Percentiles rank a stretch among this genome's conserved stretches.
phyloP scores from a whole-genome alignment of 768 basidiomycete species.

The Rhizopogon vulgaris region DNA sequence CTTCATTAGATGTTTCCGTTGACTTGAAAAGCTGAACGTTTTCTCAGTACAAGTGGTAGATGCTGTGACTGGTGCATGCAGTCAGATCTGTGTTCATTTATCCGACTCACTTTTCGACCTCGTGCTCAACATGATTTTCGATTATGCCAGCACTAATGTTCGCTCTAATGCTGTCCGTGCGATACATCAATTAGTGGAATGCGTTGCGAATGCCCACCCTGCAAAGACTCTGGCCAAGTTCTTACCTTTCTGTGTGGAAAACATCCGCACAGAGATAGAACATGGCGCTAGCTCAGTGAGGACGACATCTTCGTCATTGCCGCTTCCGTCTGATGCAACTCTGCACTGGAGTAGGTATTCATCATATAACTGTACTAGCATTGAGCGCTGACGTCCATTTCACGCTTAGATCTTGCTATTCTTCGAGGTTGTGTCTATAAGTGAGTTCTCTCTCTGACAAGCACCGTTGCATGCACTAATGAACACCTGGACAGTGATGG shows the following conservation, averaged over 20 bases:
- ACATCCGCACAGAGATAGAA: conserved; percentile 73
- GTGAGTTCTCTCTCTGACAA: conserved; percentile 32
- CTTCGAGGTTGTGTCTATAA: conserved; percentile 76
- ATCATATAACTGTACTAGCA: background rate
- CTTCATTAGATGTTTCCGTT: background rate
- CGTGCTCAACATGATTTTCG: conserved; percentile 76
- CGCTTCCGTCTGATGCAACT: conserved; percentile 75
- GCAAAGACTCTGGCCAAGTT: conserved; percentile 74
- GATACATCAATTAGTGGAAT: conserved; percentile 81
- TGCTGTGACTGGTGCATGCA: conserved; percentile 69
- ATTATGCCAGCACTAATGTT: conserved; percentile 76
- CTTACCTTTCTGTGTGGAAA: conserved; percentile 62
- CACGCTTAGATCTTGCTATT: conserved; percentile 56
- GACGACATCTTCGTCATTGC: conserved; percentile 63
- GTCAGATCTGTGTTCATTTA: conserved; percentile 51
- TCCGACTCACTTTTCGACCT: conserved; percentile 73
- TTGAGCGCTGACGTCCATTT: background rate
- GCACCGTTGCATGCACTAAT: background rate
- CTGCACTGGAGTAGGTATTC: conserved; percentile 73
- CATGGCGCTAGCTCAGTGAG: conserved; percentile 74
- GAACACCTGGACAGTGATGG: conserved; percentile 40
- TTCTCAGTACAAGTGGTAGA: conserved; percentile 64
- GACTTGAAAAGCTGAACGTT: background rate
- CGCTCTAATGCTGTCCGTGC: conserved; percentile 83
- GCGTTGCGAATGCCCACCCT: conserved; percentile 76